A percentile compares a stretch with the other conserved stretches of the same genome.
phyloP scores from a whole-genome alignment of 805 yeast genomes.

The Brettanomyces nanus region DNA sequence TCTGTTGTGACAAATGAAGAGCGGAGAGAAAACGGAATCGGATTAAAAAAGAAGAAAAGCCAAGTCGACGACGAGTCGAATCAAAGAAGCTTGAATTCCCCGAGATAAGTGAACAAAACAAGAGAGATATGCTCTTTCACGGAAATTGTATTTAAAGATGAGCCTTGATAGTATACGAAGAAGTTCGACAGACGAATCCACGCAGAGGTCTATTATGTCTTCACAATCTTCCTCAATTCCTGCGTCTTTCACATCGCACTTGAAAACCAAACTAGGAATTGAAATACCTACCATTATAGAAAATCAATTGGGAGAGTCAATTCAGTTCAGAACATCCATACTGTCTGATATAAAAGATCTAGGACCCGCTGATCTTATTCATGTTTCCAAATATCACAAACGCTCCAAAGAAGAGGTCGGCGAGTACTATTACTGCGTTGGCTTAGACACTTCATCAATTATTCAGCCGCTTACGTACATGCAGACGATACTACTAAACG shows the following conservation, averaged over 20 bases:
- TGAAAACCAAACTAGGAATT: slow-evolving; percentile 14
- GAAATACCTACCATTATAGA: slow-evolving; percentile 34
- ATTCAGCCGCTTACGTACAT: slow-evolving; percentile 51
- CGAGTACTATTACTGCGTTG: slow-evolving; percentile 46
- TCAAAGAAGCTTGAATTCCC: too few relatives aligned
- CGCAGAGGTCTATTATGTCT: background rate
- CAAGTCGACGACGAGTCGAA: too few relatives aligned
- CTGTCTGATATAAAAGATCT: slow-evolving; percentile 40
- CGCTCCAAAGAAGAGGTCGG: slow-evolving; percentile 40
- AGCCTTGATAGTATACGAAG: slow-evolving; percentile 3
- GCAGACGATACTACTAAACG: slow-evolving; percentile 36
- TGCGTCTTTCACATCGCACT: slow-evolving; percentile 1
- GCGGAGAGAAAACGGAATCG: too few relatives aligned
- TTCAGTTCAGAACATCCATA: slow-evolving; percentile 38
- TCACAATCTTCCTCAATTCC: background rate
- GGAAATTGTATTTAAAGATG: slow-evolving; percentile 1
- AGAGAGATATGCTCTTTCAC: too few relatives aligned
- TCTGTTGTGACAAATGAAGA: too few relatives aligned
- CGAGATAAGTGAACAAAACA: too few relatives aligned
- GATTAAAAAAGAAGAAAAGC: too few relatives aligned
- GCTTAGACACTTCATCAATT: slow-evolving; percentile 43
- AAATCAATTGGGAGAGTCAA: slow-evolving; percentile 40
- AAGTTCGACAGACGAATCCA: slow-evolving; percentile 1
- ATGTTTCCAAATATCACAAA: slow-evolving; percentile 35
- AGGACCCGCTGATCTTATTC: slow-evolving; percentile 73